Base-by-base conservation (phyloP, 108 stramenopile species). In the Conticribra guillardii region DNA sequence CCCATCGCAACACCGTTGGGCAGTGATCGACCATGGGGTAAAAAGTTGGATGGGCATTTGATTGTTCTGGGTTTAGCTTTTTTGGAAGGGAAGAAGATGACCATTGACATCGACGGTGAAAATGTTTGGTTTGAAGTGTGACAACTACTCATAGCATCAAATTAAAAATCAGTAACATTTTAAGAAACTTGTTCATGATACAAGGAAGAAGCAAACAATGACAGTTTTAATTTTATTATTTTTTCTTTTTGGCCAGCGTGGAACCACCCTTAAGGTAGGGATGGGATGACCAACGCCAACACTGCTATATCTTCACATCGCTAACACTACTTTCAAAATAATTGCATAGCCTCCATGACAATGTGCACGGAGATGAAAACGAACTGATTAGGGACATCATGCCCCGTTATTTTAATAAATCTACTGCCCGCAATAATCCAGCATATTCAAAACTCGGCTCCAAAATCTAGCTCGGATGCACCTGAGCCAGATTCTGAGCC, bases 391-490 rank as follows among this genome's bases (percentile, higher is more conserved):
- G 8, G 11, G 37, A 11, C 37, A 41, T 41, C 37, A 5, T 11
- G 37, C 37, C 5, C 37, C 37, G 11, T 41, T 5, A 41, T 41
- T 41, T 41, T 5, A 41, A 41, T 41, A 41, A 11, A 11, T 41
- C 37, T 41, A 41, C 11, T 41, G 5, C 11, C 37, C 37, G 8
- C 37, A 41, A 5, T 11, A 41, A 41, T 51, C 17, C 16, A 4
- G 21, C 21, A 51, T 21, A 18, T 1, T 65, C 80, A 89, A 58
- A 89, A 89, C 41, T 89, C 89, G 2, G 86, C 86, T 44, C 82
- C 86, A 71, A 89, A 89, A 71, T 85, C 82, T 29, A 89, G 65
- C 14, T 71, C 55, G 4, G 23, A 53, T 4, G 45, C 62, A 29
- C 71, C 64, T 23, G 49, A 41, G 24, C 52, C 65, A 0, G 60